These are phyloP conservation scores for Pseudomonodictys pantanalensis DNA, from an alignment of 495 filamentous ascomycete genomes.

Conservation along the genomic window DNA sequence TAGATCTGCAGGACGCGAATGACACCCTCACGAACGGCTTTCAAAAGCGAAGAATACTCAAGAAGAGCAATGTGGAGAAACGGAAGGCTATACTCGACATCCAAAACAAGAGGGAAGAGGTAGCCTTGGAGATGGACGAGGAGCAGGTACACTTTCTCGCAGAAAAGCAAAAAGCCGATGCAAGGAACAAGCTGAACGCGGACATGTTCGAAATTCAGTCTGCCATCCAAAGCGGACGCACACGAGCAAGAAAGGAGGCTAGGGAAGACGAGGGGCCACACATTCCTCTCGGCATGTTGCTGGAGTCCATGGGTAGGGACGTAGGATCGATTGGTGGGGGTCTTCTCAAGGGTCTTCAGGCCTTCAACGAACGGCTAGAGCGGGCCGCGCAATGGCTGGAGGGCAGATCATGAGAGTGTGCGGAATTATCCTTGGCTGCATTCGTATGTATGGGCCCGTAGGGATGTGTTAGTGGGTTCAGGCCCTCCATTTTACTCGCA, in stretches of 20 bases:
- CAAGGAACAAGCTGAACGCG: conserved; percentile 12
- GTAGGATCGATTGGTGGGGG: conserved; percentile 14
- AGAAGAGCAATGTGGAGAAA: conserved; percentile 63
- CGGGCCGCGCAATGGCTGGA: conserved; percentile 21
- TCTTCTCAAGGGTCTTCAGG: background rate
- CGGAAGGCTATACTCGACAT: conserved; percentile 63
- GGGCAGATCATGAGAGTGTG: conserved; percentile 6
- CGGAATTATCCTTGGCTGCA: too few species aligned
- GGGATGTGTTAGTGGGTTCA: too few species aligned
- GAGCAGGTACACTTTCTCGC: conserved; percentile 59
- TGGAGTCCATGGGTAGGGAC: conserved; percentile 12
- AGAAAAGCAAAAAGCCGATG: conserved; percentile 32
- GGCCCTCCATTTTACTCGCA: too few species aligned
- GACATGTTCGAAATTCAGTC: conserved; percentile 27
- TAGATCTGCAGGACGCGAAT: conserved; percentile 23
- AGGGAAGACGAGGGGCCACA: conserved; percentile 27
- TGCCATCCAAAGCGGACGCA: conserved; percentile 17
- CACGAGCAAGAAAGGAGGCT: conserved; percentile 10
- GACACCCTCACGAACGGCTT: background rate
- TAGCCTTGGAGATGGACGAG: conserved; percentile 68
- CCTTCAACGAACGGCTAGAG: conserved; percentile 27
- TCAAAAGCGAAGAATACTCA: conserved; percentile 48
- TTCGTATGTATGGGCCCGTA: too few species aligned
- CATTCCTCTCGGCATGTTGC: conserved; percentile 23
- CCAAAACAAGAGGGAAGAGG: conserved; percentile 61